A percentile compares a stretch with the other conserved stretches of the same genome.
Conservation (phyloP, 257 asterid genomes). For the Salvia miltiorrhiza region DNA sequence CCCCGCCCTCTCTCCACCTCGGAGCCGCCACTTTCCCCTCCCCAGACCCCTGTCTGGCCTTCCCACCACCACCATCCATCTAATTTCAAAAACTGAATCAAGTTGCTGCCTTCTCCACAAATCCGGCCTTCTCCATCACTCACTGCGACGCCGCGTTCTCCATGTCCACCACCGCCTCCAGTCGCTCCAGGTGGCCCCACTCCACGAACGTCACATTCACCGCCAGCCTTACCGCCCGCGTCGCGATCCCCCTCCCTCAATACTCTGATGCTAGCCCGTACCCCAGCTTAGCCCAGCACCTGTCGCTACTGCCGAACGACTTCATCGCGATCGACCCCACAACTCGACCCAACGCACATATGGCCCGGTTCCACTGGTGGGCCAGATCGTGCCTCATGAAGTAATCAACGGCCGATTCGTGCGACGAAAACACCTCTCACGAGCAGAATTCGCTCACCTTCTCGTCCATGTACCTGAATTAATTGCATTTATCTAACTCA, state of each 20-base stretch:
- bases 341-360: conserved; percentile 48
- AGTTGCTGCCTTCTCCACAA: conserved; percentile 58
- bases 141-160: conserved; percentile 72
- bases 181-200: conserved; percentile 70
- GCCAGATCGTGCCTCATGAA: conserved; percentile 19
- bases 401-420: conserved; percentile 41
- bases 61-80: too few relatives aligned
- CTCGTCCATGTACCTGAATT: conserved; percentile 45
- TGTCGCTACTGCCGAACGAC: conserved; percentile 33
- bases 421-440: conserved; percentile 54
- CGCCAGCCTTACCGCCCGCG: conserved; percentile 68
- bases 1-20: too few relatives aligned
- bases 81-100: too few relatives aligned
- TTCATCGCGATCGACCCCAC: conserved; percentile 53
- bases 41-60: too few relatives aligned
- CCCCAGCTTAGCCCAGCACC: conserved; percentile 72
- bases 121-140: conserved; percentile 81
- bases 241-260: conserved; percentile 82
- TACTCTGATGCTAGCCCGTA: conserved; percentile 55
- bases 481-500: too few relatives aligned
- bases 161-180: conserved; percentile 71
- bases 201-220: conserved; percentile 51
- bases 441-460: conserved; percentile 65
- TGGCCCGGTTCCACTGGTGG: conserved; percentile 62
- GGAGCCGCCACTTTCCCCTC: too few relatives aligned